Evolutionary conservation across 225 moss, liverwort and hornwort species (phyloP), one percentile per base, ranked within the genome.

Genomic region (Asterella californica): DNA sequence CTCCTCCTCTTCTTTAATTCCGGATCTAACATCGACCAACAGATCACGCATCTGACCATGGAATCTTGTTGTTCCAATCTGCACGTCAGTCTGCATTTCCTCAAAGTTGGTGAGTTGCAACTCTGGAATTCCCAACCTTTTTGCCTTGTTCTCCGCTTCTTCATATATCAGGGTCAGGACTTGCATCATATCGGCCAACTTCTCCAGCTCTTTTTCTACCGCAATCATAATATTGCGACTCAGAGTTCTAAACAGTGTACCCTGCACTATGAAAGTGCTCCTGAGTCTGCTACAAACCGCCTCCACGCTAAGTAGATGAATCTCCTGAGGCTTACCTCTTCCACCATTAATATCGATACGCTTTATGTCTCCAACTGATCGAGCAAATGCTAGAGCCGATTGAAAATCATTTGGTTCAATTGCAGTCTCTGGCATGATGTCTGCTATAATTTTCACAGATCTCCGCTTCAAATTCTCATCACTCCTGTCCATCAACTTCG

Each of bases 241-340:
- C 48, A 79, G 12, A 79, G 78, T 50, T 69, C 27, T 79, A 50
- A 66, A 66, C 14, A 68, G 34, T n/a, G 68, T 33, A 0, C 64
- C 50, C 48, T 54, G 42, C 1, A 69, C 52, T 32, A 68, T 15
- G 8, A 52, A 37, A 32, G 5, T 50, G 30, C 33, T 38, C 50
- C 67, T 66, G 47, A 79, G 68, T 79, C 61, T 61, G 37, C 14
- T 30, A 54, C 67, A 66, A 17, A 79, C 68, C 12, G 68, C 68
- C 68, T 79, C 78, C 48, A 79, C 49, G 15, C 67, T 66, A 17
- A 79, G 53, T 2, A 79, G 67, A 52, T 33, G 42, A 34, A 79
- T 50, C 53, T 79, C 78, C 65, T 66, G 78, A 66, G 78, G 78
- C 52, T 68, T 79, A 48, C 78, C 78, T 50, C 38, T 79, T 52